Conservation (phyloP, 2,329 filamentous ascomycete species). For the Fonsecaea erecta region DNA sequence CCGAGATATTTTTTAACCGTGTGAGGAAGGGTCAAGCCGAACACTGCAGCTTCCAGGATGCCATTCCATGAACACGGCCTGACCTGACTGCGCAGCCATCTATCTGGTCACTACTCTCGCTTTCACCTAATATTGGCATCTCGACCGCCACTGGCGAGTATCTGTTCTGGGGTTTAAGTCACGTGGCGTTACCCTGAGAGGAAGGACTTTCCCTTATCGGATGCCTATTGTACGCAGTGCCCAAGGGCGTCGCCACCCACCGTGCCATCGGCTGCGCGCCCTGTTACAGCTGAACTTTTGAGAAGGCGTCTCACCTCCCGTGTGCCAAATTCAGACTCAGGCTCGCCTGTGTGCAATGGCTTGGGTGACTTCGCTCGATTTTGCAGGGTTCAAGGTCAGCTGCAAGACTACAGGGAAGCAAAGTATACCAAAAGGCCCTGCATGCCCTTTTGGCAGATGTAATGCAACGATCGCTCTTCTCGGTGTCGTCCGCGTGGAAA, state of each 20-base stretch:
- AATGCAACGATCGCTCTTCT: not conserved
- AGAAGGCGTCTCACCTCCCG: not conserved
- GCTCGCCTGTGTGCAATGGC: not conserved
- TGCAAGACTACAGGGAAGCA: not conserved
- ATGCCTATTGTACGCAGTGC: not conserved
- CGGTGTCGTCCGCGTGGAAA: not conserved
- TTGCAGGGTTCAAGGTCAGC: not conserved
- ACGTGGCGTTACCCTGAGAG: not conserved
- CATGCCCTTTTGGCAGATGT: not conserved
- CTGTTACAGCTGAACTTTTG: not conserved
- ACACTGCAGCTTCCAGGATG: not conserved
- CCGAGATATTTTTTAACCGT: not conserved
- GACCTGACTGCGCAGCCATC: not conserved
- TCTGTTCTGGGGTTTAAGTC: not conserved
- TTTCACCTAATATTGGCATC: not conserved
- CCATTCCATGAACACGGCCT: not conserved
- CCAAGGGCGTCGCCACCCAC: not conserved
- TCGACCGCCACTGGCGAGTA: not conserved
- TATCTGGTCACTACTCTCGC: not conserved
- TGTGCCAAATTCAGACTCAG: not conserved
- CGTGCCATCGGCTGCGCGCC: not conserved
- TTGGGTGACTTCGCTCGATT: not conserved
- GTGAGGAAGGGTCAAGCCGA: not conserved
- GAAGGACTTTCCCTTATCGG: not conserved
- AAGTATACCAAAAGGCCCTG: not conserved